A percentile compares a stretch with the other conserved stretches of the same genome.
Evolutionary conservation across 805 yeast genomes (phyloP).

Genomic region (Kregervanrija pseudodelftensis): DNA sequence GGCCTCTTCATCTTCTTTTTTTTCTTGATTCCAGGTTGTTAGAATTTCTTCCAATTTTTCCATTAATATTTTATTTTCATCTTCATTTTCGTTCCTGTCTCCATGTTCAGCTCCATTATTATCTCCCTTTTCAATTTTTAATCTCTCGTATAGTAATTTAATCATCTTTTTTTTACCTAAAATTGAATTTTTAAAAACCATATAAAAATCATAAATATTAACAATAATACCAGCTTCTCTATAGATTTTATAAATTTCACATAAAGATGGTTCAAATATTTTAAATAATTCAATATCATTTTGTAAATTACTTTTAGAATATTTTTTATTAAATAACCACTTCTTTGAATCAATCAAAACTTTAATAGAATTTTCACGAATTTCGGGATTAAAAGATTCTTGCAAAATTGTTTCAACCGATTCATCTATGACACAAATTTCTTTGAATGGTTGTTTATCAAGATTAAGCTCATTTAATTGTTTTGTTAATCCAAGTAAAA

Average conservation of each 20-base stretch:
- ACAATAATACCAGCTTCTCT: conserved; percentile 68
- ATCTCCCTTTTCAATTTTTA: background rate
- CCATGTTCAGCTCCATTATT: background rate
- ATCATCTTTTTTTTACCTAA: conserved; percentile 13
- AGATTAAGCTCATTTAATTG: conserved; percentile 21
- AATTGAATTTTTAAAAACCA: conserved; percentile 30
- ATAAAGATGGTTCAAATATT: conserved; percentile 40
- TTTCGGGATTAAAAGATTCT: conserved; percentile 36
- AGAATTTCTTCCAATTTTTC: conserved; percentile 1
- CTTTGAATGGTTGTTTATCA: conserved; percentile 30
- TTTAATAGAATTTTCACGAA: conserved; percentile 33
- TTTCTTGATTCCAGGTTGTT: conserved; percentile 12
- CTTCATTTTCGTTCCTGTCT: background rate
- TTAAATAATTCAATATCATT: conserved; percentile 25
- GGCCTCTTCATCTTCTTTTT: conserved; percentile 27
- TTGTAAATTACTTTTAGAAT: conserved; percentile 6
- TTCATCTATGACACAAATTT: conserved; percentile 32
- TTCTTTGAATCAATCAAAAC: conserved; percentile 35
- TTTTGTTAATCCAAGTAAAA: conserved; percentile 10
- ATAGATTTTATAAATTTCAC: conserved; percentile 57
- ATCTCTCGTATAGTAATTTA: conserved; percentile 8
- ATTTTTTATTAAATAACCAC: conserved; percentile 18
- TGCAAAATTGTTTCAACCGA: conserved; percentile 22
- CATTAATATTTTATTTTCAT: background rate
- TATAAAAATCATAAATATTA: conserved; percentile 29